Conservation (phyloP, 2,329 filamentous ascomycete species). For the Neopestalotiopsis sp. region DNA sequence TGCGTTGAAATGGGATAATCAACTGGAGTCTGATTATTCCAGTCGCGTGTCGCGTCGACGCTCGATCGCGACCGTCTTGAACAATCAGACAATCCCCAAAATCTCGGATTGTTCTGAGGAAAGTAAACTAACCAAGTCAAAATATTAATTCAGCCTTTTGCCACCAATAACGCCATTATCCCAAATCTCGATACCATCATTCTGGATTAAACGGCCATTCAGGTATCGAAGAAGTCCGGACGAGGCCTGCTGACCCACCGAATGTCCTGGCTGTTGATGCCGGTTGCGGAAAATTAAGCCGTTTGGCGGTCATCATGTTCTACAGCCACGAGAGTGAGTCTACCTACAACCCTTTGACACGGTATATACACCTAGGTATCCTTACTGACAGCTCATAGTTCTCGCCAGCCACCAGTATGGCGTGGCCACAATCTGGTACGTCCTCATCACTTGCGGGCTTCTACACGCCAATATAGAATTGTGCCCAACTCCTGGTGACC, state of each 20-base stretch:
- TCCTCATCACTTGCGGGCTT: not conserved
- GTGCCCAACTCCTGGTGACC: not conserved
- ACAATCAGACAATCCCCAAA: not conserved
- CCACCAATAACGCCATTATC: not conserved
- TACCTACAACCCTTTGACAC: not conserved
- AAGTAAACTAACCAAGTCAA: not conserved
- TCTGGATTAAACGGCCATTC: not conserved
- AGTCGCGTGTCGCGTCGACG: not conserved
- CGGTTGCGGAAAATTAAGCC: too few relatives aligned
- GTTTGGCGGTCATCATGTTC: slow-evolving; percentile 69
- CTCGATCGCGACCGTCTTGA: slow-evolving; percentile 3
- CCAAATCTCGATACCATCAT: not conserved
- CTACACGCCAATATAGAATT: not conserved
- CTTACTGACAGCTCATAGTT: slow-evolving; percentile 49
- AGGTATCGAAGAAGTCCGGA: too few relatives aligned
- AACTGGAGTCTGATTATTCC: slow-evolving; percentile 2
- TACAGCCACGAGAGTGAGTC: slow-evolving; percentile 90
- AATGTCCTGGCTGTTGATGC: too few relatives aligned
- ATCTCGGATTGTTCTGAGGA: not conserved
- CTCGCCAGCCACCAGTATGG: slow-evolving; percentile 88
- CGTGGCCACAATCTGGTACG: slow-evolving; percentile 91
- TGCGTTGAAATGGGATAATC: not conserved
- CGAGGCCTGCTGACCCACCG: too few relatives aligned
- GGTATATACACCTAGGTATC: not conserved
- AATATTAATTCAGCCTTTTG: not conserved